These are phyloP conservation scores for Selaginella moellendorffii DNA, from an alignment of 75 land plant species.

Conservation along the genomic window DNA sequence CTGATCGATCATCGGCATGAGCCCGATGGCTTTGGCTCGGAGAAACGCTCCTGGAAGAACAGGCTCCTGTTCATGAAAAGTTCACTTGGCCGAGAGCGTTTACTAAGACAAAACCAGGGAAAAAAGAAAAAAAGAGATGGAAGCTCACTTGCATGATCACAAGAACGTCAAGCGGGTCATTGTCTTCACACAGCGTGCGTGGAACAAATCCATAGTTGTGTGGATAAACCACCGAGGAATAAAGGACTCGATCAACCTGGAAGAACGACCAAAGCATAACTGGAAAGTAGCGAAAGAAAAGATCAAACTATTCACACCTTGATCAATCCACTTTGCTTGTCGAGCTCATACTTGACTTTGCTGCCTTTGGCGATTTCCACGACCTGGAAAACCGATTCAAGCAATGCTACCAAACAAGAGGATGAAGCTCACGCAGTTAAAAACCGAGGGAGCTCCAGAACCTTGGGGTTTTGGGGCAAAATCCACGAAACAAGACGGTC, in stretches of 20 bases:
- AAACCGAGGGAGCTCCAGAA: conserved; percentile 64
- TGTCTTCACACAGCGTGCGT: conserved; percentile 59
- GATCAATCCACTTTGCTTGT: conserved; percentile 62
- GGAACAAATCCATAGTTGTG: conserved; percentile 69
- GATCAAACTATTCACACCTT: conserved; percentile 25
- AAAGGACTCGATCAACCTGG: conserved; percentile 48
- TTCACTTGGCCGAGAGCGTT: neutral
- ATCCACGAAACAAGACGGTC: no score
- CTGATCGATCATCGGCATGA: conserved; percentile 55
- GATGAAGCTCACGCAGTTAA: conserved; percentile 79
- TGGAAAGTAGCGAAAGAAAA: neutral
- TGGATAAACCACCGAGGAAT: conserved; percentile 61
- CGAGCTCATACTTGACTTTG: conserved; percentile 71
- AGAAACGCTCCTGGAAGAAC: conserved; percentile 40
- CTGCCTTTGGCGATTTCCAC: conserved; percentile 53
- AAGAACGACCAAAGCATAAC: neutral
- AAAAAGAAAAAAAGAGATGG: neutral
- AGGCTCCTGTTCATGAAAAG: conserved; percentile 26
- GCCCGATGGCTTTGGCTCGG: conserved; percentile 41
- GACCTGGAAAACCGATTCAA: no score
- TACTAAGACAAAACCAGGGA: neutral
- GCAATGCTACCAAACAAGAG: no score
- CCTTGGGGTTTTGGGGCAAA: no score
- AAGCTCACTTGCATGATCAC: conserved; percentile 45
- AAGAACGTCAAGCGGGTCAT: conserved; percentile 54